These are phyloP conservation scores for Pyrus hybrid DNA, from an alignment of 331 rosid species.

Conservation along the genomic window DNA sequence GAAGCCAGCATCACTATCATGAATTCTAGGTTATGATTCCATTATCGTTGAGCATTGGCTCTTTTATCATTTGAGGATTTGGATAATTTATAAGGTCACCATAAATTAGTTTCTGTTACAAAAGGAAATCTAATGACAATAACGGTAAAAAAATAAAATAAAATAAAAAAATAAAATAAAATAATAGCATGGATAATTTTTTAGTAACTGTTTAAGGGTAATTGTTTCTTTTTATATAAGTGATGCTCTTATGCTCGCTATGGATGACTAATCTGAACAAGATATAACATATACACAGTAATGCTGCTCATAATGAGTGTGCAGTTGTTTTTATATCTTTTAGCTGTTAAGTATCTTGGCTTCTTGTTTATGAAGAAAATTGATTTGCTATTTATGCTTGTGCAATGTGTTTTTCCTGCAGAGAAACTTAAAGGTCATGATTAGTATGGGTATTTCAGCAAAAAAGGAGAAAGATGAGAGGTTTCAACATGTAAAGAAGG, in stretches of 20 bases:
- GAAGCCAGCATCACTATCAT: not conserved
- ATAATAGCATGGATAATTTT: not conserved
- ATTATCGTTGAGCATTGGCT: not conserved
- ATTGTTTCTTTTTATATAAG: not conserved
- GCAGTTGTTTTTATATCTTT: not conserved
- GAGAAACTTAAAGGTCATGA: constrained; percentile 94
- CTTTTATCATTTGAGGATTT: constrained; percentile 1
- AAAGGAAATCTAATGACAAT: not conserved
- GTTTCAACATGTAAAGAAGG: constrained; percentile 85
- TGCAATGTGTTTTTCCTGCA: constrained; percentile 36
- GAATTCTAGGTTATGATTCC: not conserved
- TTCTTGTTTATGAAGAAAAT: constrained; percentile 4
- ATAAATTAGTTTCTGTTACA: not conserved
- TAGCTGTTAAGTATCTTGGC: not conserved
- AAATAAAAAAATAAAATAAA: too few relatives aligned
- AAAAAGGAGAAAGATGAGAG: constrained; percentile 84
- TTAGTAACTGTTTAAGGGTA: not conserved
- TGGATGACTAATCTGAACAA: not conserved
- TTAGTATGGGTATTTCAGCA: constrained; percentile 80
- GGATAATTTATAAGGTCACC: constrained; percentile 1
- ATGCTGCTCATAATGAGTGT: not conserved
- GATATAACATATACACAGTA: not conserved
- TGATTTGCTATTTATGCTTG: constrained; percentile 17
- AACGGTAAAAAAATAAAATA: too few relatives aligned
- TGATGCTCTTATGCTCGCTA: not conserved